Conservation (phyloP, 768 basidiomycete species). For the Pisolithus orientalis region DNA sequence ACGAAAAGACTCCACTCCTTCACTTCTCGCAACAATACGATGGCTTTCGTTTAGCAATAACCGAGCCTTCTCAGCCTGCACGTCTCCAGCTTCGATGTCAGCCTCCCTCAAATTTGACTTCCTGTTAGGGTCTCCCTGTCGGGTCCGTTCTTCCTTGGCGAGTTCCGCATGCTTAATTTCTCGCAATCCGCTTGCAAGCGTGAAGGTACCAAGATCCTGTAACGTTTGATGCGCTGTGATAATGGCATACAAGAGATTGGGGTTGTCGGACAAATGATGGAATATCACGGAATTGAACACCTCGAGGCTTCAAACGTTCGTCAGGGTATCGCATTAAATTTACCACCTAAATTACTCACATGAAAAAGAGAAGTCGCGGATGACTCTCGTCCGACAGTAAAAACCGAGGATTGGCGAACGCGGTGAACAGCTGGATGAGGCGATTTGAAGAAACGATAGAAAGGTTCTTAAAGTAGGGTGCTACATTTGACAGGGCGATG, state of each 20-base stretch:
- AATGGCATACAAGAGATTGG: slow-evolving; percentile 83
- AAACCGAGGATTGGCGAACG: slow-evolving; percentile 87
- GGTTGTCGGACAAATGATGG: slow-evolving; percentile 74
- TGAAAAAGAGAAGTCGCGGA: slow-evolving; percentile 86
- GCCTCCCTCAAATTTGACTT: slow-evolving; percentile 15
- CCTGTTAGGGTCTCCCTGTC: slow-evolving; percentile 22
- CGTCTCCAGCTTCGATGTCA: slow-evolving; percentile 23
- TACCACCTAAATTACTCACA: slow-evolving; percentile 40
- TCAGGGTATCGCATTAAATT: background rate
- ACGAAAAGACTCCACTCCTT: slow-evolving; percentile 18
- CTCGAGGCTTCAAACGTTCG: slow-evolving; percentile 57
- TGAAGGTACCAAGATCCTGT: slow-evolving; percentile 89
- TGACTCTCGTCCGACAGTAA: slow-evolving; percentile 92
- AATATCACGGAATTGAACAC: slow-evolving; percentile 83
- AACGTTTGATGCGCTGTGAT: slow-evolving; percentile 80
- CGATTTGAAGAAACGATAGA: slow-evolving; percentile 77
- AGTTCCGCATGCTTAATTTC: slow-evolving; percentile 75
- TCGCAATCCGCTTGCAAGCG: slow-evolving; percentile 74
- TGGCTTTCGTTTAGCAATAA: slow-evolving; percentile 51
- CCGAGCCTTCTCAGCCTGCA: slow-evolving; percentile 54
- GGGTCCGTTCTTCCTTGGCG: slow-evolving; percentile 62
- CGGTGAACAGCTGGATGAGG: slow-evolving; percentile 82
- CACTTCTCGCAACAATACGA: slow-evolving; percentile 15
- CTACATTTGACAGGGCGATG: slow-evolving; percentile 82
- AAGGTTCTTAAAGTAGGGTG: slow-evolving; percentile 80